Evolutionary conservation across 208 protist species (phyloP).

Genomic region (Trypanosomatidae sp.): DNA sequence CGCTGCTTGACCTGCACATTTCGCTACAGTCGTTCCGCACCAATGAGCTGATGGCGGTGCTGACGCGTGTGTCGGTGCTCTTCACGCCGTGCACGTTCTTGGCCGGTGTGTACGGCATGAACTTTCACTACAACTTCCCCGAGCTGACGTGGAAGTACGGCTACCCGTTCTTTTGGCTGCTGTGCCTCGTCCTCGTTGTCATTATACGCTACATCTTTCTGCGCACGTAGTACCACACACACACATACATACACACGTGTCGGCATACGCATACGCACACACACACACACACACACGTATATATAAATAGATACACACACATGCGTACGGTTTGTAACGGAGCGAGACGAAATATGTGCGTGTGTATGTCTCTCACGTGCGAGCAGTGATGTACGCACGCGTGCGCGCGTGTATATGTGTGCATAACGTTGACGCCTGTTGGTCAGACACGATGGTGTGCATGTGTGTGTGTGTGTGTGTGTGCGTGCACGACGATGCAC

Average conservation of each 20-base stretch:
- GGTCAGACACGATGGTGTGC: no score
- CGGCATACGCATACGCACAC: constrained; percentile 4
- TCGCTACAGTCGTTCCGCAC: constrained; percentile 68
- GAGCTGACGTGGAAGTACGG: constrained; percentile 59
- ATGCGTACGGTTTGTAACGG: not conserved
- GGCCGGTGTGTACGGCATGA: constrained; percentile 86
- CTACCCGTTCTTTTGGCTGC: constrained; percentile 55
- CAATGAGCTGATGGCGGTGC: constrained; percentile 84
- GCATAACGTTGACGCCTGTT: no score
- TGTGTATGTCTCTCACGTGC: no score
- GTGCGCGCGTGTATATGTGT: no score
- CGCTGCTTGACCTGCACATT: constrained; percentile 68
- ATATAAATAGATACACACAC: constrained; percentile 1
- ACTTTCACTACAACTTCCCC: constrained; percentile 64
- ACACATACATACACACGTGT: not conserved
- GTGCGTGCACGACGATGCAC: no score
- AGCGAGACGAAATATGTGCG: not conserved
- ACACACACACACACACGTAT: constrained; percentile 3
- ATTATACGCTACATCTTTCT: constrained; percentile 2
- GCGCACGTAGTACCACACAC: not conserved
- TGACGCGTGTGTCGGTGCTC: constrained; percentile 73
- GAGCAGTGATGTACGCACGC: no score
- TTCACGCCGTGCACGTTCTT: constrained; percentile 84
- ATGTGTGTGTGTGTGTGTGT: no score
- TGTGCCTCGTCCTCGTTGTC: constrained; percentile 25